phyloP scores from a whole-genome alignment of 2,329 filamentous ascomycete genomes.

The Trichocomaceae sp. region DNA sequence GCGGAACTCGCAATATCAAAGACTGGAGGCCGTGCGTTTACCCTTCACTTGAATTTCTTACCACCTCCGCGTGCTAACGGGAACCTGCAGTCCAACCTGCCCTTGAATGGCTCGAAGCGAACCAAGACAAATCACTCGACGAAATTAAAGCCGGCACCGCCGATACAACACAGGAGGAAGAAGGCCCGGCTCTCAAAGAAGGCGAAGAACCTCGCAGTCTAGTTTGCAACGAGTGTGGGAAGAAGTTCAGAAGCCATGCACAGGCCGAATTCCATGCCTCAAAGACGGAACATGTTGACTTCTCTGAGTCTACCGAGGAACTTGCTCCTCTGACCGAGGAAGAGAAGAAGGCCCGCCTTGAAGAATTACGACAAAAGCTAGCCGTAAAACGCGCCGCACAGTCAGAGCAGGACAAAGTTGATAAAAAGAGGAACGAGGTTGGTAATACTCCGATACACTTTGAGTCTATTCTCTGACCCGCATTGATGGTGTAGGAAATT shows the following conservation, averaged over 20 bases:
- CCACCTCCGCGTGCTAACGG: background rate
- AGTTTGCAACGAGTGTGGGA: constrained; percentile 90
- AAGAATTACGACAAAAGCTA: constrained; percentile 65
- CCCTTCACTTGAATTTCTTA: background rate
- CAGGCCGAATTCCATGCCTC: constrained; percentile 85
- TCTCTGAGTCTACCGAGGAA: constrained; percentile 87
- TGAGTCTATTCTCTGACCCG: background rate
- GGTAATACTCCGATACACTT: background rate
- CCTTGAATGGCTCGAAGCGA: constrained; percentile 89
- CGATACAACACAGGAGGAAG: constrained; percentile 45
- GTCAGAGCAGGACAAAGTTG: constrained; percentile 67
- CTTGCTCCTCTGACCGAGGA: constrained; percentile 85
- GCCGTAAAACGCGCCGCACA: constrained; percentile 65
- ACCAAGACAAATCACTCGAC: constrained; percentile 79
- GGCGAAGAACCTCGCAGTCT: constrained; percentile 72
- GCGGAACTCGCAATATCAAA: constrained; percentile 80
- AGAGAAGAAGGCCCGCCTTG: constrained; percentile 74
- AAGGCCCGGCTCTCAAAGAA: constrained; percentile 60
- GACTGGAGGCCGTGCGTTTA: constrained; percentile 63
- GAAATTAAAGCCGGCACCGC: constrained; percentile 60
- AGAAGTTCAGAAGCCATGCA: constrained; percentile 74
- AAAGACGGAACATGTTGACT: constrained; percentile 87
- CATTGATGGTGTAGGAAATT: constrained; percentile 46
- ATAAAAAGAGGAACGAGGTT: constrained; percentile 80
- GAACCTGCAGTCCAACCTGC: constrained; percentile 65